A percentile compares a stretch with the other conserved stretches of the same genome.
phyloP scores from a whole-genome alignment of 2,329 filamentous ascomycete species.

The Colletotrichum melonis region DNA sequence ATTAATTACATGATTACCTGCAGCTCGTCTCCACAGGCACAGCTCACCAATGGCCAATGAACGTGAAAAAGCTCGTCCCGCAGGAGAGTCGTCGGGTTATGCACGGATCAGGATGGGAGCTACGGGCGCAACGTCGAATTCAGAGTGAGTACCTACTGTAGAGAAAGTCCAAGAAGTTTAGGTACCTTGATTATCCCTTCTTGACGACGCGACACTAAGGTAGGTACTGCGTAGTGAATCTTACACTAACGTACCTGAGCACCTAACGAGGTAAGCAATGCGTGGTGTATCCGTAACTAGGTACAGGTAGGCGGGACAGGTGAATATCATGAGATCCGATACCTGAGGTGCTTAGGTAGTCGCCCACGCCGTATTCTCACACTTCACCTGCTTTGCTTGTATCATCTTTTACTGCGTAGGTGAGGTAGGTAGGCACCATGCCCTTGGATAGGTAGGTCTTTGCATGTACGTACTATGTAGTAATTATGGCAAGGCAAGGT shows the following conservation, averaged over 20 bases:
- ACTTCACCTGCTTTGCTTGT: background rate
- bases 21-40: background rate
- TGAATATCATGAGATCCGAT: too few species aligned
- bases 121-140: background rate
- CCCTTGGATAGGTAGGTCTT: too few species aligned
- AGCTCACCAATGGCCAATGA: conserved; percentile 6
- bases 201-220: background rate
- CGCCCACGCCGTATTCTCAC: background rate
- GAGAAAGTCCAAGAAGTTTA: background rate
- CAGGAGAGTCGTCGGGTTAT: background rate
- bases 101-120: background rate
- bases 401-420: too few species aligned
- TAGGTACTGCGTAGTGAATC: background rate
- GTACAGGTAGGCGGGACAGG: too few species aligned
- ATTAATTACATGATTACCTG: conserved; percentile 1
- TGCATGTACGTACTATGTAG: too few species aligned
- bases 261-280: background rate
- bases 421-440: too few species aligned
- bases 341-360: too few species aligned
- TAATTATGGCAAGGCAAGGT: too few species aligned
- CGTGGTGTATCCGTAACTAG: too few species aligned
- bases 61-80: background rate
- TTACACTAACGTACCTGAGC: background rate
- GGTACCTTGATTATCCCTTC: background rate
- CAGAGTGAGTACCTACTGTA: background rate